Evolutionary conservation across 371 early-diverging fungal species (phyloP), one percentile per base, ranked within the genome.

Genomic region (Spiromyces aspiralis): DNA sequence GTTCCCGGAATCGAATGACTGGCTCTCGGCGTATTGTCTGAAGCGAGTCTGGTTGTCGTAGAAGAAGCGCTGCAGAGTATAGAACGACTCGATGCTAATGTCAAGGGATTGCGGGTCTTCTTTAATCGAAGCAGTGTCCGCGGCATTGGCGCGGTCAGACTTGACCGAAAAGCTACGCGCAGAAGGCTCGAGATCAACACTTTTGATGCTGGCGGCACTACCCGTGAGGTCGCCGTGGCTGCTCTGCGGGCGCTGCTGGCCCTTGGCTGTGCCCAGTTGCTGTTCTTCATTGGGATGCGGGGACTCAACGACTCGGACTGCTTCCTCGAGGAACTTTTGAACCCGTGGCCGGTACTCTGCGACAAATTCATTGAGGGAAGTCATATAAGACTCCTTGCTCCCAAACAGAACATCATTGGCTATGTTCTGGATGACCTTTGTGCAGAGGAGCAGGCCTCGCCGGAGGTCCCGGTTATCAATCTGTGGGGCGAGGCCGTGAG

Each of bases 401-500:
- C 92, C 95, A 69, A 95, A 95, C 24, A 86, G 67, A 3, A 94
- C 90, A 55, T 87, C 84, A 67, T 95, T 95, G 21, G 93, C 90
- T 51, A 95, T 61, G 56, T 91, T 95, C 58, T 93, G 93, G 49
- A 95, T 90, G 16, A 91, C 87, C 61, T 95, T 95, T 25, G 93
- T 90, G 21, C 83, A 82, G 44, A 95, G 72, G 46, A 95, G 62
- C 47, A 91, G 70, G 22, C 92, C 92, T 56, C 95, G 84, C 25
- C 87, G 80, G 13, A 87, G 66, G 26, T 86, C 78, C 45, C 72
- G 68, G 55, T 72, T 79, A 42, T 61, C 53, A 35, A 67, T 67
- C 59, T 67, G 61, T 47, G 60, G 20, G 47, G 58, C 61, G 47
- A 67, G 58, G 3, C 59, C 61, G 24, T 64, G 65, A 12, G 60